Percentiles rank a stretch among this genome's conserved stretches.
These are phyloP conservation scores for Ceratocystis alfenasii DNA, from an alignment of 2,329 filamentous ascomycete species.

Conservation along the genomic window DNA sequence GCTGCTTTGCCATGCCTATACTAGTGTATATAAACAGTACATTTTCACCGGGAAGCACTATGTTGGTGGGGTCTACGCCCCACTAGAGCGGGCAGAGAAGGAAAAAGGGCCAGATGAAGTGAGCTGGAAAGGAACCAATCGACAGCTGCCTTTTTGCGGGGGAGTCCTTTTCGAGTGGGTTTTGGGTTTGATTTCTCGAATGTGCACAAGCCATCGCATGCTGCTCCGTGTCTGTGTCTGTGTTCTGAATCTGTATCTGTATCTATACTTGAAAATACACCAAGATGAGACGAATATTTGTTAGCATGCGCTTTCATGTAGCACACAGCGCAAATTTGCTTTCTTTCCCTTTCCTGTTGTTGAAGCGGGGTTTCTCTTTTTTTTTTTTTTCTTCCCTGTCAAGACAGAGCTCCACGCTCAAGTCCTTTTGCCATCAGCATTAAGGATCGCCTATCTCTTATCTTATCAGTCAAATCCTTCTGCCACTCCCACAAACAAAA, in stretches of 20 bases:
- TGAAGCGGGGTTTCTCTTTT: not conserved
- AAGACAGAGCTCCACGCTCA: not conserved
- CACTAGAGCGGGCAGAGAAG: too few relatives aligned
- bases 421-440: not conserved
- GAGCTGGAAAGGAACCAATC: too few relatives aligned
- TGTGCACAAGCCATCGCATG: not conserved
- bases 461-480: slow-evolving; percentile 2
- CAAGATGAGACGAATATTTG: not conserved
- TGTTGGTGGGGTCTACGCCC: too few relatives aligned
- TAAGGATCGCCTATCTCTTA: not conserved
- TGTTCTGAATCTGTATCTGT: too few relatives aligned
- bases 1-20: too few relatives aligned
- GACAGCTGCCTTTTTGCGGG: too few relatives aligned
- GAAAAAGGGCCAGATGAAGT: too few relatives aligned
- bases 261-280: not conserved
- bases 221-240: not conserved
- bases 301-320: not conserved
- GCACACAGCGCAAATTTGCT: not conserved
- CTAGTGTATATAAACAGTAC: too few relatives aligned
- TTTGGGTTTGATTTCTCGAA: not conserved
- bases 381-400: not conserved
- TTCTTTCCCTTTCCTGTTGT: not conserved
- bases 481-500: slow-evolving; percentile 1
- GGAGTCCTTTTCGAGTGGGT: not conserved
- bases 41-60: too few relatives aligned